A percentile compares a stretch with the other conserved stretches of the same genome.
Conservation (phyloP, 2,329 filamentous ascomycete species). For the Aureobasidium sp. region DNA sequence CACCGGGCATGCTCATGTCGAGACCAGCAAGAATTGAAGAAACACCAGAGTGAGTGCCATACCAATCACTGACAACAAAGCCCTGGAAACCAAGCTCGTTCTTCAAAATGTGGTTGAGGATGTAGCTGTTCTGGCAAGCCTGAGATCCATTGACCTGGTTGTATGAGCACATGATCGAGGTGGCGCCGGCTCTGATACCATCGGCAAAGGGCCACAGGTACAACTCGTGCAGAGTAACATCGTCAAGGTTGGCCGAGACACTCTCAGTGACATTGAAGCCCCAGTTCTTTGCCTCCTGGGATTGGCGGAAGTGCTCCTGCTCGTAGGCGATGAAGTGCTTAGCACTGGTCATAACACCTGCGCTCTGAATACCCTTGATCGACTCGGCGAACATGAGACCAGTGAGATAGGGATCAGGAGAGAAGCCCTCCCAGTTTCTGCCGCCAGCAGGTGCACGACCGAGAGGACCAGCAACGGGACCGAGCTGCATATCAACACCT, state of each 20-base stretch:
- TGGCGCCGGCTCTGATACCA: constrained; percentile 50
- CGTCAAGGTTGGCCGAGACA: constrained; percentile 56
- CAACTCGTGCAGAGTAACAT: constrained; percentile 42
- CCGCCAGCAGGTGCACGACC: constrained; percentile 37
- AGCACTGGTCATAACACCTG: constrained; percentile 35
- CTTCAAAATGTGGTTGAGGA: constrained; percentile 61
- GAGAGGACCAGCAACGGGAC: constrained; percentile 38
- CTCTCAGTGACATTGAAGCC: constrained; percentile 44
- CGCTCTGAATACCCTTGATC: constrained; percentile 35
- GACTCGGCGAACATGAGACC: constrained; percentile 36
- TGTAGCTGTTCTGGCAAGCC: constrained; percentile 50
- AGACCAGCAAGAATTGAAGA: constrained; percentile 53
- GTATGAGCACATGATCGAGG: constrained; percentile 54
- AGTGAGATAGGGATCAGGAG: constrained; percentile 38
- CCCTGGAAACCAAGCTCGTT: constrained; percentile 65
- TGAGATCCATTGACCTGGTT: constrained; percentile 75
- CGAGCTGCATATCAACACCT: constrained; percentile 38
- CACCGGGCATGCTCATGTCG: constrained; percentile 61
- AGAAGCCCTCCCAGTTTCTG: constrained; percentile 38
- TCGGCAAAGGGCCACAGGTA: constrained; percentile 63
- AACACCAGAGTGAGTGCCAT: constrained; percentile 56
- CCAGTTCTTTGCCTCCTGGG: constrained; percentile 26
- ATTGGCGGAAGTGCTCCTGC: constrained; percentile 46
- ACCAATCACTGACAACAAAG: constrained; percentile 61
- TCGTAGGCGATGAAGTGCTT: constrained; percentile 57